These are phyloP conservation scores for Diaporthe helianthi DNA, from an alignment of 2,329 filamentous ascomycete genomes.

Conservation along the genomic window DNA sequence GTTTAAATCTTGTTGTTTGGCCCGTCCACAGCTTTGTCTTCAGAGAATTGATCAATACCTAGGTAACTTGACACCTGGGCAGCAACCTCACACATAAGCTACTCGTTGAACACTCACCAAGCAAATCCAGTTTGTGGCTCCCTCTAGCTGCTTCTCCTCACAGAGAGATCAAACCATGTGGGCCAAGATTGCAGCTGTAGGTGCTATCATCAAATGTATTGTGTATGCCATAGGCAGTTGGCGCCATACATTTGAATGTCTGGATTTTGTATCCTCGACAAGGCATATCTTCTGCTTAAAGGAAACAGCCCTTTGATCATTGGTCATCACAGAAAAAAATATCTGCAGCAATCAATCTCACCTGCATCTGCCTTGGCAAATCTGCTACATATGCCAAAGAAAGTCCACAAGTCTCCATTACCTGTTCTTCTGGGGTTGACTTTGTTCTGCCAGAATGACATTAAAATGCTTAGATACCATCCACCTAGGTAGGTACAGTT, in stretches of 20 bases:
- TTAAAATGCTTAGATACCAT: too few species aligned
- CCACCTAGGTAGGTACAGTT: too few species aligned
- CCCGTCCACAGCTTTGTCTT: not conserved
- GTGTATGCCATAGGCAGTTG: too few species aligned
- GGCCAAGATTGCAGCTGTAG: not conserved
- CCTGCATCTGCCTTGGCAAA: not conserved
- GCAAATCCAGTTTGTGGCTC: too few species aligned
- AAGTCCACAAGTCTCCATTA: too few species aligned
- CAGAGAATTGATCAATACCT: not conserved
- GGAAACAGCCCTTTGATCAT: not conserved
- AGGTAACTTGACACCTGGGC: too few species aligned
- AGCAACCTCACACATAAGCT: not conserved
- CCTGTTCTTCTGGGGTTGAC: too few species aligned
- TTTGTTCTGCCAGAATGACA: too few species aligned
- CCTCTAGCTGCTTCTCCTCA: not conserved
- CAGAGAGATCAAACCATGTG: not conserved
- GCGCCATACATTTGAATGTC: too few species aligned
- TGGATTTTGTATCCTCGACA: not conserved
- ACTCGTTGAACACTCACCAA: not conserved
- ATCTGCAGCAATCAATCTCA: not conserved
- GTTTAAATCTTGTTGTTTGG: not conserved
- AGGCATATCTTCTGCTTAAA: not conserved
- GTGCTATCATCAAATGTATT: not conserved
- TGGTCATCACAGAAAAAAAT: not conserved
- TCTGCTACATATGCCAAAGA: not conserved